Evolutionary conservation across 345 rosid genomes (phyloP).

Genomic region (Populus pruinosa): DNA sequence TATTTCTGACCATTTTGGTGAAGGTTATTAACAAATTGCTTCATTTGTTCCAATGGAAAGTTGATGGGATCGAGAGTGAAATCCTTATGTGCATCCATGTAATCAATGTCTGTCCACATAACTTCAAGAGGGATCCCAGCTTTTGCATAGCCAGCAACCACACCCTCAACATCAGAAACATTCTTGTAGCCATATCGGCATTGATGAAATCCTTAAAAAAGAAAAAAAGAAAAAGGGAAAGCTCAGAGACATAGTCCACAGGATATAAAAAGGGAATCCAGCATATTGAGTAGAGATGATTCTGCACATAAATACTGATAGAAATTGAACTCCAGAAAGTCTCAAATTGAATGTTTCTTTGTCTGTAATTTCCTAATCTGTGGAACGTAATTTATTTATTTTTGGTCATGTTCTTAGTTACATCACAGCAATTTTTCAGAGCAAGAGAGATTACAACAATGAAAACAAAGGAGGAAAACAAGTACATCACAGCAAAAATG

Average conservation of each 20-base stretch:
- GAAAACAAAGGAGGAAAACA: neutral
- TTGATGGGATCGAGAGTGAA: conserved; percentile 69
- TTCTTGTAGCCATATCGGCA: conserved; percentile 67
- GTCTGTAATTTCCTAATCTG: too few species aligned
- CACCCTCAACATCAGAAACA: conserved; percentile 53
- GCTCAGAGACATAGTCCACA: too few species aligned
- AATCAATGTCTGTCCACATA: conserved; percentile 79
- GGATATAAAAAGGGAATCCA: too few species aligned
- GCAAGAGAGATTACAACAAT: too few species aligned
- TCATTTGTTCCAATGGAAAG: conserved; percentile 52
- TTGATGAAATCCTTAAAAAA: conserved; percentile 60
- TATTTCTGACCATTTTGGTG: conserved; percentile 66
- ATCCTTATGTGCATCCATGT: conserved; percentile 69
- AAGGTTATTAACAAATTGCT: conserved; percentile 37
- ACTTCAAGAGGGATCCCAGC: conserved; percentile 72
- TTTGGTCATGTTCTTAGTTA: too few species aligned
- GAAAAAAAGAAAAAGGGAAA: neutral
- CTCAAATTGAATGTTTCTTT: too few species aligned
- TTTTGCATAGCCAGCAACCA: conserved; percentile 65
- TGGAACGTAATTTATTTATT: too few species aligned
- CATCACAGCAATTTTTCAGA: neutral
- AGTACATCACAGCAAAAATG: neutral
- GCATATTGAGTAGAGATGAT: too few species aligned
- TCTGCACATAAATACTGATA: too few species aligned
- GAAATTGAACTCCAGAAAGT: too few species aligned